Conservation (phyloP, 495 filamentous ascomycete species). For the Aspergillus taichungensis region DNA sequence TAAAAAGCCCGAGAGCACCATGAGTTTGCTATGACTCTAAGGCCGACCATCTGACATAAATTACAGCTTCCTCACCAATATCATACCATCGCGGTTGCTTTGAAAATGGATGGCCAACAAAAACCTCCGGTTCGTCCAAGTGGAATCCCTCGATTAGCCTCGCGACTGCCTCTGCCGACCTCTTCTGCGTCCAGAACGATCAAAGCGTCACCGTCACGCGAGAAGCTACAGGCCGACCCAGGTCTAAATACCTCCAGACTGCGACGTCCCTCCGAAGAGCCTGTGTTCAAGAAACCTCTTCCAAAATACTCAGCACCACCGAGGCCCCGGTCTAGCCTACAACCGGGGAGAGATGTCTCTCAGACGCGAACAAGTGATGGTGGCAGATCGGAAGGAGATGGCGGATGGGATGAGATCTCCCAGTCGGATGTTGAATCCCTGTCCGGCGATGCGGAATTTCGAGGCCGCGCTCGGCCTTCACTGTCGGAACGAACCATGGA, state of each 20-base stretch:
- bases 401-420: slow-evolving; percentile 4
- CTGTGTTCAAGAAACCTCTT: slow-evolving; percentile 29
- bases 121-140: slow-evolving; percentile 23
- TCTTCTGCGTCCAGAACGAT: slow-evolving; percentile 25
- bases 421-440: slow-evolving; percentile 1
- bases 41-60: not conserved
- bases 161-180: slow-evolving; percentile 36
- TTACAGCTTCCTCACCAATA: not conserved
- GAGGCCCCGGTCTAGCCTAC: slow-evolving; percentile 10
- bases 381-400: slow-evolving; percentile 12
- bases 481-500: slow-evolving; percentile 63
- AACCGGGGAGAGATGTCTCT: slow-evolving; percentile 11
- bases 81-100: not conserved
- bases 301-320: slow-evolving; percentile 20
- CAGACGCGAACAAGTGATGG: slow-evolving; percentile 10
- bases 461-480: slow-evolving; percentile 40
- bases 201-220: slow-evolving; percentile 38
- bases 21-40: not conserved
- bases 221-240: slow-evolving; percentile 33
- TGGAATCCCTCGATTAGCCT: slow-evolving; percentile 34
- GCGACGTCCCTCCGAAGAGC: slow-evolving; percentile 33
- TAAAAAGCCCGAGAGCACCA: not conserved
- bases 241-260: slow-evolving; percentile 29
- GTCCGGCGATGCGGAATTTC: slow-evolving; percentile 15
- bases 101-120: slow-evolving; percentile 28